Evolutionary conservation across 495 filamentous ascomycete species (phyloP).

Genomic region (Neurospora sp.): DNA sequence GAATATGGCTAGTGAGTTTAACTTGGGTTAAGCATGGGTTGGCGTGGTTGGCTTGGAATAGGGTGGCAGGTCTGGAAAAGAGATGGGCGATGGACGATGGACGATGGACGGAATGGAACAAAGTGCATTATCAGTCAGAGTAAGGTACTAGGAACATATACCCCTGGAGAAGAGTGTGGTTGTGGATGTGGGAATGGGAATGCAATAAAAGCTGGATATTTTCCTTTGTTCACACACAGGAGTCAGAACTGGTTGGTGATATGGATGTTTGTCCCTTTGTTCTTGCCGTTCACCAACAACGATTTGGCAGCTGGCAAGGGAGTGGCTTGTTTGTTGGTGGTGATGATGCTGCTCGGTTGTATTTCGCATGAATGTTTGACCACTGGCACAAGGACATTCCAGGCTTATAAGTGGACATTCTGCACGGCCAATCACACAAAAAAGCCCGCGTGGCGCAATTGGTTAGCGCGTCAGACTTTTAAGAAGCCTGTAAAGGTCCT

Average conservation of each 20-base stretch:
- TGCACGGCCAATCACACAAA: neutral
- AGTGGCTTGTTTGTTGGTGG: neutral
- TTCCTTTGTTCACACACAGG: neutral
- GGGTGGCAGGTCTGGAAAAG: too few relatives aligned
- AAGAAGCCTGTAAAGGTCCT: neutral
- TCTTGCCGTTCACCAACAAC: neutral
- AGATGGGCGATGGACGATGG: neutral
- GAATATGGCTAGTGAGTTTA: slow-evolving; percentile 70
- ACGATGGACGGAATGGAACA: neutral
- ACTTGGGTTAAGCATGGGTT: slow-evolving; percentile 53
- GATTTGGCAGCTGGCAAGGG: neutral
- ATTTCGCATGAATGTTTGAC: neutral
- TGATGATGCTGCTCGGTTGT: neutral
- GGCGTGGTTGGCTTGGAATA: neutral
- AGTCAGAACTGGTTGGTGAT: neutral
- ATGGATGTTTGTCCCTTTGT: too few relatives aligned
- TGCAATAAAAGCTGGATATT: neutral
- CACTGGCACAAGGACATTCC: neutral
- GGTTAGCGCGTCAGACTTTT: slow-evolving; percentile 2
- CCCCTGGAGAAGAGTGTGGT: neutral
- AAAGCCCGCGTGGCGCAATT: neutral
- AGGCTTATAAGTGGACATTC: neutral
- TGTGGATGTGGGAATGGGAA: neutral
- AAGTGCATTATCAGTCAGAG: neutral
- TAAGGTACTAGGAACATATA: neutral